These are phyloP conservation scores for Ilyonectria mors-panacis DNA, from an alignment of 2,329 filamentous ascomycete genomes.

Conservation along the genomic window DNA sequence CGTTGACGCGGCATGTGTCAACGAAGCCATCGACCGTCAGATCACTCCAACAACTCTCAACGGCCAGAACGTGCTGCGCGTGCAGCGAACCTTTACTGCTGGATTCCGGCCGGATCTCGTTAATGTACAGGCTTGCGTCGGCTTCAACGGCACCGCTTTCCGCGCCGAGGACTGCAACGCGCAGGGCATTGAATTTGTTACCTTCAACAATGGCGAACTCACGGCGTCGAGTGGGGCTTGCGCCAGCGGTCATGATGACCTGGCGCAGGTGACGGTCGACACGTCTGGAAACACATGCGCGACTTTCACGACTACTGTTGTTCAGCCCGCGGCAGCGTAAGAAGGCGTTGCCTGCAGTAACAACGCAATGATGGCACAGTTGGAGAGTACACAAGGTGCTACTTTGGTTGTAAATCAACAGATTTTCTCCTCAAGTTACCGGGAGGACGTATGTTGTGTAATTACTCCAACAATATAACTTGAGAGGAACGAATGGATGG, in stretches of 20 bases:
- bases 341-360: neutral
- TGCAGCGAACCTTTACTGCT: constrained; percentile 36
- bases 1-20: constrained; percentile 37
- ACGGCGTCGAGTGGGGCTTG: constrained; percentile 31
- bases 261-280: constrained; percentile 34
- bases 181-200: constrained; percentile 27
- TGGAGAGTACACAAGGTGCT: too few relatives aligned
- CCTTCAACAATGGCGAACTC: constrained; percentile 31
- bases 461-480: too few relatives aligned
- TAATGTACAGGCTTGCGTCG: constrained; percentile 32
- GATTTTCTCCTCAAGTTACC: too few relatives aligned
- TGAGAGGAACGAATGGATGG: too few relatives aligned
- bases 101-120: constrained; percentile 36
- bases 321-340: constrained; percentile 25
- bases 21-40: constrained; percentile 33
- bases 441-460: too few relatives aligned
- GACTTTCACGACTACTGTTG: constrained; percentile 28
- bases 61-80: constrained; percentile 26
- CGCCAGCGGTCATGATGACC: constrained; percentile 30
- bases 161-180: constrained; percentile 34
- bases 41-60: constrained; percentile 31
- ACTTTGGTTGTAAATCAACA: too few relatives aligned
- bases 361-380: too few relatives aligned
- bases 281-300: constrained; percentile 20
- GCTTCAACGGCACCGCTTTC: constrained; percentile 38